Evolutionary conservation across 2,329 filamentous ascomycete genomes (phyloP).

Genomic region (Trichoderma sp.): DNA sequence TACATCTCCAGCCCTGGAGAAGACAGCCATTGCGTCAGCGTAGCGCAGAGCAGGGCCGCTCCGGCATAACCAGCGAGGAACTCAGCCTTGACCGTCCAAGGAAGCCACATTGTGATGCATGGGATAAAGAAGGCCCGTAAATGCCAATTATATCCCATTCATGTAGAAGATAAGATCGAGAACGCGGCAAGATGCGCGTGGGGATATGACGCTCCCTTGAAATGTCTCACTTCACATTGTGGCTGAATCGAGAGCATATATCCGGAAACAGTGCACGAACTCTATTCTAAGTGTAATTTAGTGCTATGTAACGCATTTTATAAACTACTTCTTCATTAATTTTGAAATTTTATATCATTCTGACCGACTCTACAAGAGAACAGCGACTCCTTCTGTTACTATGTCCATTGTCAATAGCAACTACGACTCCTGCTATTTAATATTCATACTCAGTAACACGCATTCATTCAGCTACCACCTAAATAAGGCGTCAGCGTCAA

Average conservation of each 20-base stretch:
- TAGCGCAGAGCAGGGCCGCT: conserved; percentile 18
- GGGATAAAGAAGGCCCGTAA: not conserved
- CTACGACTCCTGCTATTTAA: not conserved
- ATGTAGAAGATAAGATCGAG: not conserved
- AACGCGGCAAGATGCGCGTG: not conserved
- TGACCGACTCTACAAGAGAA: no score
- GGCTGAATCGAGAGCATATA: not conserved
- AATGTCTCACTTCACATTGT: not conserved
- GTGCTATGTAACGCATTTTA: not conserved
- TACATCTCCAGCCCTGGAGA: conserved; percentile 12
- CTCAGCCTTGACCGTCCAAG: not conserved
- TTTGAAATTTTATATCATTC: not conserved
- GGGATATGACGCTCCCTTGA: conserved; percentile 5
- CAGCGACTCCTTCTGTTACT: no score
- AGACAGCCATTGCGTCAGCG: conserved; percentile 9
- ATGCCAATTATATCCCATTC: not conserved
- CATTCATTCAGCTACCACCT: not conserved
- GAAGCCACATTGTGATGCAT: conserved; percentile 15
- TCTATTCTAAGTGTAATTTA: not conserved
- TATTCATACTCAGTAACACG: not conserved
- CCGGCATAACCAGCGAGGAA: not conserved
- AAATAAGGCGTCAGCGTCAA: not conserved
- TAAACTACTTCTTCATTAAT: not conserved
- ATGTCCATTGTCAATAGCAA: not conserved
- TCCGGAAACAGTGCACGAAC: not conserved